phyloP scores from a whole-genome alignment of 768 basidiomycete genomes.

The Panus rudis region DNA sequence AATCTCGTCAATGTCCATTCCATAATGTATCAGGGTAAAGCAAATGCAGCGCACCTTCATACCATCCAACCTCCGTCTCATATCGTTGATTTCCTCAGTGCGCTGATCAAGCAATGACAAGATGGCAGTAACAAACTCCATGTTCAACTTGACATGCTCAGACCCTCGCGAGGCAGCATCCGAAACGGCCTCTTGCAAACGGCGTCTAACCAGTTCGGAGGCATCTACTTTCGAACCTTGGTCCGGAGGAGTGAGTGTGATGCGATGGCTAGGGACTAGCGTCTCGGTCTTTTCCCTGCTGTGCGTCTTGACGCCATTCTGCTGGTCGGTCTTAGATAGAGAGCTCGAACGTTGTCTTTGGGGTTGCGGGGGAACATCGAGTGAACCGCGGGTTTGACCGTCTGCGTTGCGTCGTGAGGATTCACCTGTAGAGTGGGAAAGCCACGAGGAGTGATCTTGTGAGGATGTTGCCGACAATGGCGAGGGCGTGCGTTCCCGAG shows the following conservation, averaged over 20 bases:
- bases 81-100: conserved; percentile 48
- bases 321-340: conserved; percentile 2
- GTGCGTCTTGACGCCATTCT: conserved; percentile 2
- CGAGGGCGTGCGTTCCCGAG: too few relatives aligned
- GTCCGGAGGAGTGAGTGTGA: conserved; percentile 39
- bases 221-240: conserved; percentile 27
- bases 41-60: conserved; percentile 61
- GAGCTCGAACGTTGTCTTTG: neutral
- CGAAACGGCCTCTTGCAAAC: conserved; percentile 54
- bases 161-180: conserved; percentile 54
- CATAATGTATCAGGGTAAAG: conserved; percentile 3
- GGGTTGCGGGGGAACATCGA: neutral
- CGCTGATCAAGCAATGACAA: conserved; percentile 58
- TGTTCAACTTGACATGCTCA: conserved; percentile 63
- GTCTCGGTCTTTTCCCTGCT: too few relatives aligned
- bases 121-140: conserved; percentile 65
- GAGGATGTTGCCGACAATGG: conserved; percentile 18
- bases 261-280: conserved; percentile 27
- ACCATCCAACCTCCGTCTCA: conserved; percentile 77
- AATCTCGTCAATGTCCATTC: neutral
- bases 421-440: conserved; percentile 1
- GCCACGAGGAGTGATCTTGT: conserved; percentile 7
- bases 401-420: neutral
- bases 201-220: conserved; percentile 38
- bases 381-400: neutral